Conservation (phyloP, 2,329 filamentous ascomycete species). For the Ophiostoma tasmaniense region DNA sequence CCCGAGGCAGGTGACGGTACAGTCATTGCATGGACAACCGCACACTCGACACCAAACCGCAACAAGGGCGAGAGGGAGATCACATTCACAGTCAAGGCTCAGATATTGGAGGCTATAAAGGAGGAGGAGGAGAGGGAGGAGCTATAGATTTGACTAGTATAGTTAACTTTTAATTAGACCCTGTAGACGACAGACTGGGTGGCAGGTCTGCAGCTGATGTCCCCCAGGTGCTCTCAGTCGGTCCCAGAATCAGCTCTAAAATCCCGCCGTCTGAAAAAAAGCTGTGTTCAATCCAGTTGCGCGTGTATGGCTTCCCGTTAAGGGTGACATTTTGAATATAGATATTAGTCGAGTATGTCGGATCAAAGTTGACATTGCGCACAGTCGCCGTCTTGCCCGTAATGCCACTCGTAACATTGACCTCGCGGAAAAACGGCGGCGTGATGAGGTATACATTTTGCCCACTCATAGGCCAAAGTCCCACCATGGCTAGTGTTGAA, state of each 20-base stretch:
- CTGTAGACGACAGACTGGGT: neutral
- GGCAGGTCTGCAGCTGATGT: neutral
- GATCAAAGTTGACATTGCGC: constrained; percentile 48
- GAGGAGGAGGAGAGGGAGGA: neutral
- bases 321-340: constrained; percentile 35
- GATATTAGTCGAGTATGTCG: constrained; percentile 21
- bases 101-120: neutral
- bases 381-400: constrained; percentile 46
- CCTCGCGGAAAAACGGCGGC: constrained; percentile 46
- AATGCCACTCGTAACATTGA: constrained; percentile 38
- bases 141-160: too few relatives aligned
- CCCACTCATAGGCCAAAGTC: constrained; percentile 47
- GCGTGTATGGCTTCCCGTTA: constrained; percentile 45
- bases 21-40: neutral
- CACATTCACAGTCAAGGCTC: neutral
- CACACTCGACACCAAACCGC: neutral
- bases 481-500: constrained; percentile 45
- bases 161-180: too few relatives aligned
- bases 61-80: neutral
- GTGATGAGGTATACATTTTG: constrained; percentile 52
- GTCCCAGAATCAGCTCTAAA: neutral
- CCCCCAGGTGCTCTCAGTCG: neutral
- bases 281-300: constrained; percentile 26
- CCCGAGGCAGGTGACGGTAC: neutral
- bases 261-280: constrained; percentile 50